Percentiles rank a stretch among this genome's conserved stretches.
Conservation (phyloP, 1,284 basidiomycete genomes). For the Malassezia psittaci region DNA sequence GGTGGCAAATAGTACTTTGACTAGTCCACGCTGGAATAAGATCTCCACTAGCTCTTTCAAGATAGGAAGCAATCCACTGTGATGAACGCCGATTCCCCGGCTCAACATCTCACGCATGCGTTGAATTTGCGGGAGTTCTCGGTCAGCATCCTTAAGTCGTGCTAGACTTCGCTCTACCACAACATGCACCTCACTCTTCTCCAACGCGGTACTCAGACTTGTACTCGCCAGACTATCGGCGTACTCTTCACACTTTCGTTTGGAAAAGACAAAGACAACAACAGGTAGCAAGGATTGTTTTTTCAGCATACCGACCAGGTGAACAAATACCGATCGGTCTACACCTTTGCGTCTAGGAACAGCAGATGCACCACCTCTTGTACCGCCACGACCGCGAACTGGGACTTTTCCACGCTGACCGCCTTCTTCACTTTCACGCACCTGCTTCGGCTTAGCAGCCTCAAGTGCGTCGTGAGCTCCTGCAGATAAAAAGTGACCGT, state of each 20-base stretch:
- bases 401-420: conserved; percentile 66
- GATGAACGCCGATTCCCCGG: conserved; percentile 92
- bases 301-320: conserved; percentile 73
- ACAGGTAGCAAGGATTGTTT: conserved; percentile 82
- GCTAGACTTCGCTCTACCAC: conserved; percentile 83
- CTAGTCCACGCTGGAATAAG: conserved; percentile 84
- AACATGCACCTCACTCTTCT: conserved; percentile 95
- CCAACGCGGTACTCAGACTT: conserved; percentile 71
- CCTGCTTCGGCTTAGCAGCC: conserved; percentile 80
- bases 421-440: conserved; percentile 78
- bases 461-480: conserved; percentile 68
- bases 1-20: conserved; percentile 94
- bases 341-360: conserved; percentile 42
- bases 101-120: conserved; percentile 82
- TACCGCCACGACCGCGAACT: conserved; percentile 52
- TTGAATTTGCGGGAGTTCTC: conserved; percentile 83
- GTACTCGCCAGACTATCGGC: conserved; percentile 76
- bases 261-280: conserved; percentile 94
- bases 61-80: conserved; percentile 88
- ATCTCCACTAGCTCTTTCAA: conserved; percentile 94
- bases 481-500: conserved; percentile 58
- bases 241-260: conserved; percentile 93
- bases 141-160: conserved; percentile 84
- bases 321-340: conserved; percentile 88
- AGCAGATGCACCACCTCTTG: conserved; percentile 39